phyloP scores from a whole-genome alignment of 208 protist genomes.

The Phytomonas sp. region DNA sequence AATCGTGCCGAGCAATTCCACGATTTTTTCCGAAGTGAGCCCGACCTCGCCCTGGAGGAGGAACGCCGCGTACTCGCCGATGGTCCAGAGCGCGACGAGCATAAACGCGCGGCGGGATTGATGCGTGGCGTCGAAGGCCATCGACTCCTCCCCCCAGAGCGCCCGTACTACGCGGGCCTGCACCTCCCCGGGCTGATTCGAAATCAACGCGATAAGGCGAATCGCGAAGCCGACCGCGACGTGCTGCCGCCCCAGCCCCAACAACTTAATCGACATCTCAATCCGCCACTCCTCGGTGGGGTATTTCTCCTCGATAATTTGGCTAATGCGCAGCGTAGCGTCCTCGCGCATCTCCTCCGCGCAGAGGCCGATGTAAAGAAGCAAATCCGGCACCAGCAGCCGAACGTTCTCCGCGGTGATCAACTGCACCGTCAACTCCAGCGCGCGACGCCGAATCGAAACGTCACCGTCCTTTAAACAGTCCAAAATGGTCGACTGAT shows the following conservation, averaged over 20 bases:
- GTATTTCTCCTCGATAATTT: slow-evolving; percentile 87
- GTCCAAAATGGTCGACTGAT: slow-evolving; percentile 92
- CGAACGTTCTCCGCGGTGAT: slow-evolving; percentile 92
- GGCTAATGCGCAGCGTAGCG: slow-evolving; percentile 89
- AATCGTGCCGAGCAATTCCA: slow-evolving; percentile 49
- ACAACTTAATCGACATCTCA: slow-evolving; percentile 92
- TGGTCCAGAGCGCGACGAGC: slow-evolving; percentile 90
- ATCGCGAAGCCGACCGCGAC: slow-evolving; percentile 59
- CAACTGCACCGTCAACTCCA: slow-evolving; percentile 96
- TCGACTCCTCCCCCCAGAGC: slow-evolving; percentile 84
- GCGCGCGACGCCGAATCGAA: slow-evolving; percentile 93
- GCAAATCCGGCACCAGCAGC: slow-evolving; percentile 91
- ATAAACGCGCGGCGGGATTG: slow-evolving; percentile 86
- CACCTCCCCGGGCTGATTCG: slow-evolving; percentile 71
- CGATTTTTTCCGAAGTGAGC: slow-evolving; percentile 32
- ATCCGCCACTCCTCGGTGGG: slow-evolving; percentile 95
- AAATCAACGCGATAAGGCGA: slow-evolving; percentile 87
- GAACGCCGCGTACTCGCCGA: slow-evolving; percentile 95
- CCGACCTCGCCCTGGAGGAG: slow-evolving; percentile 38
- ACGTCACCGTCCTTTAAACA: slow-evolving; percentile 95
- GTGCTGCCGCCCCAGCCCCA: slow-evolving; percentile 72
- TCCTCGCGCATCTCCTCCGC: slow-evolving; percentile 91
- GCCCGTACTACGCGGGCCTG: slow-evolving; percentile 82
- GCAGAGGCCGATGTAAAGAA: slow-evolving; percentile 91
- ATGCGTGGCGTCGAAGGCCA: slow-evolving; percentile 63